These are phyloP conservation scores for Sphagnum magellanicum DNA, from an alignment of 228 moss, liverwort and hornwort genomes.

Conservation along the genomic window DNA sequence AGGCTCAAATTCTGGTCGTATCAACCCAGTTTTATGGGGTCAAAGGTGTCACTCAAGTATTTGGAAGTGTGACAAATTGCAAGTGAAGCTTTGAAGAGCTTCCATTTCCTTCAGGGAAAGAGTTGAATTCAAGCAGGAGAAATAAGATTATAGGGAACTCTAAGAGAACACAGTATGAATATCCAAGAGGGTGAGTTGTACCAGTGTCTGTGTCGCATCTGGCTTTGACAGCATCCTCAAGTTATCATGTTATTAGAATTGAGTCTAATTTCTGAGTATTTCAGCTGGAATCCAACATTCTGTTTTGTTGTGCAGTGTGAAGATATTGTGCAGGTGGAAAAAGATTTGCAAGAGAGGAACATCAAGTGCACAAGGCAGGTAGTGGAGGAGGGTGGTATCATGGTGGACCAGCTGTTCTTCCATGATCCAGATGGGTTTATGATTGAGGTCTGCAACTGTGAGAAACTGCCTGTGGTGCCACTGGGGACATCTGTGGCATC, in stretches of 20 bases:
- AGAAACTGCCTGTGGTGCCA: constrained; percentile 63
- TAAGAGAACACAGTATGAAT: not conserved
- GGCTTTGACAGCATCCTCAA: not conserved
- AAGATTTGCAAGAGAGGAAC: constrained; percentile 43
- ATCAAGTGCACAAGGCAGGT: constrained; percentile 40
- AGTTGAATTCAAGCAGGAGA: too few species aligned
- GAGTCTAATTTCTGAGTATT: not conserved
- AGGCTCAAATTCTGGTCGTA: not conserved
- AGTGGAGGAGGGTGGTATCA: constrained; percentile 54
- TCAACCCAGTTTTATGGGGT: not conserved
- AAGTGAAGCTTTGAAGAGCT: not conserved
- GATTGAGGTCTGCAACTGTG: constrained; percentile 92
- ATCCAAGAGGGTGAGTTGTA: not conserved
- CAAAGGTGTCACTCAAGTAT: not conserved
- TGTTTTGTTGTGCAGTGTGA: constrained; percentile 30
- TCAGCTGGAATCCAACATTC: constrained; percentile 3
- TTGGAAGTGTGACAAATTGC: not conserved
- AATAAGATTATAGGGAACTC: not conserved
- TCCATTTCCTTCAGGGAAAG: too few species aligned
- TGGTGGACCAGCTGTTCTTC: constrained; percentile 84
- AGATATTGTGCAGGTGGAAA: constrained; percentile 50
- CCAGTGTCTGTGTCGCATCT: not conserved
- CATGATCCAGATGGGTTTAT: constrained; percentile 91
- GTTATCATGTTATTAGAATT: not conserved
- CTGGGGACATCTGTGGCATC: constrained; percentile 1